Evolutionary conservation across 345 rosid species (phyloP).

Genomic region (Dipteronia dyeriana): DNA sequence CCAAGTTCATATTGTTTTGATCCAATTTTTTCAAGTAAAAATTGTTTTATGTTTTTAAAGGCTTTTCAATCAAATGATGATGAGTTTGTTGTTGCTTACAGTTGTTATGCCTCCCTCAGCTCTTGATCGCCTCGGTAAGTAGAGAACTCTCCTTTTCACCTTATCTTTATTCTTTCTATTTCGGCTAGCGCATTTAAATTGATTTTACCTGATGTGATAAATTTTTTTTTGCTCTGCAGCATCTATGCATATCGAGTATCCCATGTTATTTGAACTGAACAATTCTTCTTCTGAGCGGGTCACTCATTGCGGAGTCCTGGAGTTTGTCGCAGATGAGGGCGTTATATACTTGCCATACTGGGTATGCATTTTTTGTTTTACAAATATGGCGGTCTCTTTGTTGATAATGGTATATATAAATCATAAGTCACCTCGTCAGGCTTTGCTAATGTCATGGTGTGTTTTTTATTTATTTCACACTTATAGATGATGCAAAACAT

Average conservation of each 20-base stretch:
- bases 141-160: neutral
- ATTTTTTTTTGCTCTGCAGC: slow-evolving; percentile 48
- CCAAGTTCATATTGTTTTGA: neutral
- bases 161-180: neutral
- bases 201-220: slow-evolving; percentile 6
- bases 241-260: slow-evolving; percentile 59
- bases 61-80: slow-evolving; percentile 10
- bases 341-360: slow-evolving; percentile 60
- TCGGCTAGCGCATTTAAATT: neutral
- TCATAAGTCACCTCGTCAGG: neutral
- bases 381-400: neutral
- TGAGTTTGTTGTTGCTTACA: slow-evolving; percentile 24
- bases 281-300: slow-evolving; percentile 41
- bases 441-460: slow-evolving; percentile 1
- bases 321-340: slow-evolving; percentile 72
- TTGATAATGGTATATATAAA: neutral
- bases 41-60: neutral
- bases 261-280: slow-evolving; percentile 59
- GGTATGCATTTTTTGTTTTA: slow-evolving; percentile 37
- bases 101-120: slow-evolving; percentile 81
- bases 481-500: slow-evolving; percentile 73
- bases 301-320: slow-evolving; percentile 68
- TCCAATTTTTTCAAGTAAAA: slow-evolving; percentile 1
- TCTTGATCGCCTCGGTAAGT: slow-evolving; percentile 66
- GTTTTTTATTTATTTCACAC: neutral